Evolutionary conservation across 1,284 basidiomycete species (phyloP).

Genomic region (Ustilago cynodontis): DNA sequence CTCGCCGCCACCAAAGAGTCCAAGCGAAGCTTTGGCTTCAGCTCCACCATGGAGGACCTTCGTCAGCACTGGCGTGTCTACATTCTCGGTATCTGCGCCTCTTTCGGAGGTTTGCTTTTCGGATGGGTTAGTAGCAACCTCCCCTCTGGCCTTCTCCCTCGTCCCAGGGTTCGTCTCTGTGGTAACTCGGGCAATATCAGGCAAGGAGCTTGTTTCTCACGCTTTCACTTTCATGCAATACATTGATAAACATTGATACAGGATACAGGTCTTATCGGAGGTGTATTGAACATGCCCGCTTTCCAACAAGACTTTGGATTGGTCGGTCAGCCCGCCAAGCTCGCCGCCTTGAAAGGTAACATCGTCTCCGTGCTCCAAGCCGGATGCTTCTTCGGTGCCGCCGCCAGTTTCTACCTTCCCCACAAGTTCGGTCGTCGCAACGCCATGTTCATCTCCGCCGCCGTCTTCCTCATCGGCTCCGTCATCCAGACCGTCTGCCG

Average conservation of each 20-base stretch:
- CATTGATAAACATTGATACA: constrained; percentile 4
- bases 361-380: constrained; percentile 64
- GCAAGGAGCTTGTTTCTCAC: too few relatives aligned
- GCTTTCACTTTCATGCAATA: too few relatives aligned
- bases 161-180: too few relatives aligned
- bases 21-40: constrained; percentile 14
- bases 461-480: constrained; percentile 64
- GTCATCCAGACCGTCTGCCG: constrained; percentile 60
- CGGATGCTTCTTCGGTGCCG: constrained; percentile 66
- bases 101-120: constrained; percentile 46
- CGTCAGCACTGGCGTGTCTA: constrained; percentile 48
- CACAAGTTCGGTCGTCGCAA: constrained; percentile 60
- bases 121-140: constrained; percentile 16
- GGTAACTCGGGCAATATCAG: too few relatives aligned
- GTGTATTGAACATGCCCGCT: constrained; percentile 42
- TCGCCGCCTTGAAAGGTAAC: constrained; percentile 59
- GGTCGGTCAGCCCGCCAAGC: constrained; percentile 16
- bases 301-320: constrained; percentile 51
- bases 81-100: constrained; percentile 37
- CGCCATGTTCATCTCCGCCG: constrained; percentile 58
- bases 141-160: too few relatives aligned
- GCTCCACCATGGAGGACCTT: constrained; percentile 30
- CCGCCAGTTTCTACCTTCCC: constrained; percentile 60
- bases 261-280: constrained; percentile 52
- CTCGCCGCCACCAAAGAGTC: constrained; percentile 18